Percentiles rank a stretch among this genome's conserved stretches.
phyloP scores from a whole-genome alignment of 371 early-diverging fungal genomes.

The Catenaria anguillulae region DNA sequence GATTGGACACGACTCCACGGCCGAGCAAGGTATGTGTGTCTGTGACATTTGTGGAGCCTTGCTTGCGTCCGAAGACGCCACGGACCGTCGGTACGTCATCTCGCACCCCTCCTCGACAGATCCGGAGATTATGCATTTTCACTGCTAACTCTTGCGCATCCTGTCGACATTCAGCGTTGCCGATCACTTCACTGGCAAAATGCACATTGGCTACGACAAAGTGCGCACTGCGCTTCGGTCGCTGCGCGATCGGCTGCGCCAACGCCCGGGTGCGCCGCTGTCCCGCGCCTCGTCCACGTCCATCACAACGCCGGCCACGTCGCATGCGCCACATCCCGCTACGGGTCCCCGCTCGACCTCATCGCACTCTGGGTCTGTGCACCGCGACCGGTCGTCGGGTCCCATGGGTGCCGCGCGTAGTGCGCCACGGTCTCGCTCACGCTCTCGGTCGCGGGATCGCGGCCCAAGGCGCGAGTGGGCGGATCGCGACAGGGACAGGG shows the following conservation, averaged over 20 bases:
- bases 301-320: neutral
- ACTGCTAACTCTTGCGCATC: neutral
- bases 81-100: neutral
- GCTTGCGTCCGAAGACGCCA: neutral
- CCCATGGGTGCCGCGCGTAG: too few relatives aligned
- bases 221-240: neutral
- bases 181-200: constrained; percentile 4
- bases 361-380: too few relatives aligned
- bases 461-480: too few relatives aligned
- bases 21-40: neutral
- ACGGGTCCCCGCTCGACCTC: neutral
- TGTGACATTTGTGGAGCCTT: constrained; percentile 4
- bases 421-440: too few relatives aligned
- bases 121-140: too few relatives aligned
- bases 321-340: too few relatives aligned
- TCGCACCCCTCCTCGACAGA: too few relatives aligned
- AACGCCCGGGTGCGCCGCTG: neutral
- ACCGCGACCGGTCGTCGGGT: too few relatives aligned
- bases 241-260: neutral
- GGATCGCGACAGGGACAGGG: too few relatives aligned
- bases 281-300: neutral
- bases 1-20: neutral
- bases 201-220: neutral
- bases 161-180: neutral
- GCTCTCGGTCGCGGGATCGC: too few relatives aligned